Base-by-base conservation (phyloP, 2,329 filamentous ascomycete genomes). In the Cladophialophora immunda region DNA sequence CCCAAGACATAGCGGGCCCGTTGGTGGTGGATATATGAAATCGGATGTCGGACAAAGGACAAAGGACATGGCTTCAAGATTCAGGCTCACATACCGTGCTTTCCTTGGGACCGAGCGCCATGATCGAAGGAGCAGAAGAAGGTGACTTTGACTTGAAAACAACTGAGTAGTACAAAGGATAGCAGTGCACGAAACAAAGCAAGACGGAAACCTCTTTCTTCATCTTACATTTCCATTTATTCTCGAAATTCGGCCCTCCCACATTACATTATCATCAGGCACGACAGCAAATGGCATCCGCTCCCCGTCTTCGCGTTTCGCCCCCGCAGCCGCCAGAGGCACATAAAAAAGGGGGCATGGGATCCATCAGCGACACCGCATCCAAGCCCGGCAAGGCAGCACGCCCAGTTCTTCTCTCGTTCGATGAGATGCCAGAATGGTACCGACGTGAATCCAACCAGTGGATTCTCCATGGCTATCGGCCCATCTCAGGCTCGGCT, bases 401-500 rank as follows among this genome's bases (percentile, higher is more conserved):
- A 61, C 65, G 65, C 45, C 62, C 62, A 66, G 62, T 62, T 68
- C 66, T 68, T 66, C 64, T 68, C 52, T 66, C 66, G 36, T 68
- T 62, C 45, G 30, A 62, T 29, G 59, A 62, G 19, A 53, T 62
- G 45, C 45, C 59, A n/a, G 57, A 59, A 50, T 59, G 57, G 57
- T 50, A 59, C 36, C 34, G 34, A 41, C 55, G 55, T 58, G 36
- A 59, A 50, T 19, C 15, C 34, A 76, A 75, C 63, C 30, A 71
- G 53, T 75, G 58, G 47, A 75, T 76, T 68, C 73, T 66, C 53
- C 60, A 63, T 67, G 74, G 74, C 54, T 76, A 76, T 67, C 74
- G 74, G 19, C 70, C 72, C 0, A 68, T 71, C 52, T 75, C 72
- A 41, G 65, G 66, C 62, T 75, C 73, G 38, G 64, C 66, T 64